Evolutionary conservation across 164 flowering plant species (phyloP).

Genomic region (Vitis vinifera): DNA sequence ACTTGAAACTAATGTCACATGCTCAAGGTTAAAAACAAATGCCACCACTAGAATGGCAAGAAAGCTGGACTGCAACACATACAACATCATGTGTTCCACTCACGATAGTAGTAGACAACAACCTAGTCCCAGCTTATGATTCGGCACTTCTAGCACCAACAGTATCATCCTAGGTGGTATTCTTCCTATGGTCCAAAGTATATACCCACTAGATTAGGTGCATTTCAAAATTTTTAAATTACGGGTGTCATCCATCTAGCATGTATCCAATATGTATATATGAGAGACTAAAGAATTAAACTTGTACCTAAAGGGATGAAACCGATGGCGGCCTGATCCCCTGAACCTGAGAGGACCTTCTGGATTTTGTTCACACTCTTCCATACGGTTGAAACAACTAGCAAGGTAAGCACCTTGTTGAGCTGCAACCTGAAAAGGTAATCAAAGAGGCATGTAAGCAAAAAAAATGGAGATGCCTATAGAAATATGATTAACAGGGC

Average conservation of each 20-base stretch:
- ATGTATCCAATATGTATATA: too few species aligned
- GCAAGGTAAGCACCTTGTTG: constrained; percentile 87
- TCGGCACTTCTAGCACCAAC: too few species aligned
- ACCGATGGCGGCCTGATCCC: constrained; percentile 74
- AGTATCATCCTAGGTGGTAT: too few species aligned
- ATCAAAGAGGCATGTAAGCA: background rate
- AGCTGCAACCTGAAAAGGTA: constrained; percentile 67
- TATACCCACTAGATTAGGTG: too few species aligned
- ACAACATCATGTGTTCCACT: background rate
- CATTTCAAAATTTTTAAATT: too few species aligned
- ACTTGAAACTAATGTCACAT: background rate
- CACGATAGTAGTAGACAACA: too few species aligned
- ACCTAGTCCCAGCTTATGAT: too few species aligned
- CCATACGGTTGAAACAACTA: constrained; percentile 78
- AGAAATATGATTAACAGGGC: background rate
- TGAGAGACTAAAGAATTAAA: background rate
- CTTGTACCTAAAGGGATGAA: constrained; percentile 72
- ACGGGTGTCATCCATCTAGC: too few species aligned
- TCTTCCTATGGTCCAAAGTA: too few species aligned
- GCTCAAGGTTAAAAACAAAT: background rate
- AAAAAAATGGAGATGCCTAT: background rate
- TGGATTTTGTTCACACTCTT: constrained; percentile 61
- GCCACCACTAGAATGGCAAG: background rate
- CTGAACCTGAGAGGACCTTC: constrained; percentile 86
- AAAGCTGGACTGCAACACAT: background rate